Conservation (phyloP, 2,329 filamentous ascomycete species). For the Monilinia fructigena region DNA sequence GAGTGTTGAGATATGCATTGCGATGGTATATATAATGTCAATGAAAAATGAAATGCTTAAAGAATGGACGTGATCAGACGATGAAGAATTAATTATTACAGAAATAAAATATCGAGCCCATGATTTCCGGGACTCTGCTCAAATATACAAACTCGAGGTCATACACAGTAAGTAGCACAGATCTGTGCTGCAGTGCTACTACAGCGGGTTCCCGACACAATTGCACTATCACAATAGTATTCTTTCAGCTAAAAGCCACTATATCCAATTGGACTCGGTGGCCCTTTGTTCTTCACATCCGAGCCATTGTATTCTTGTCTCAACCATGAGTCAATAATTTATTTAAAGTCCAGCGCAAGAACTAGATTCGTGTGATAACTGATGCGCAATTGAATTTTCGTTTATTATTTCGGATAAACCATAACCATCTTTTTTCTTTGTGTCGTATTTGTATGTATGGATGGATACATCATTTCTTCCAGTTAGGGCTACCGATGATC, state of each 20-base stretch:
- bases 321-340: background rate
- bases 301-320: background rate
- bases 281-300: background rate
- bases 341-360: background rate
- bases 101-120: background rate
- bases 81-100: background rate
- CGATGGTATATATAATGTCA: background rate
- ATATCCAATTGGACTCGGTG: background rate
- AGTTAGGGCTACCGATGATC: too few relatives aligned
- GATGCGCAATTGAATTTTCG: background rate
- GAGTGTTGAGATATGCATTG: background rate
- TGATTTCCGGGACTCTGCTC: slow-evolving; percentile 1
- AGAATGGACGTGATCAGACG: background rate
- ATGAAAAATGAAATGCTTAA: too few relatives aligned
- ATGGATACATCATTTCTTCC: too few relatives aligned
- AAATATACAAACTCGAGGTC: background rate
- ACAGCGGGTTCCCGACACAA: background rate
- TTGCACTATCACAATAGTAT: background rate
- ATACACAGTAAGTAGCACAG: slow-evolving; percentile 5
- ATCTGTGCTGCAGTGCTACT: background rate
- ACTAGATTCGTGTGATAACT: background rate
- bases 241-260: background rate
- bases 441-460: too few relatives aligned
- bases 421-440: too few relatives aligned
- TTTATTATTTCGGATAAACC: background rate